Percentiles rank a stretch among this genome's conserved stretches.
Evolutionary conservation across 1,284 basidiomycete genomes (phyloP).

Genomic region (Thecaphora frezii): DNA sequence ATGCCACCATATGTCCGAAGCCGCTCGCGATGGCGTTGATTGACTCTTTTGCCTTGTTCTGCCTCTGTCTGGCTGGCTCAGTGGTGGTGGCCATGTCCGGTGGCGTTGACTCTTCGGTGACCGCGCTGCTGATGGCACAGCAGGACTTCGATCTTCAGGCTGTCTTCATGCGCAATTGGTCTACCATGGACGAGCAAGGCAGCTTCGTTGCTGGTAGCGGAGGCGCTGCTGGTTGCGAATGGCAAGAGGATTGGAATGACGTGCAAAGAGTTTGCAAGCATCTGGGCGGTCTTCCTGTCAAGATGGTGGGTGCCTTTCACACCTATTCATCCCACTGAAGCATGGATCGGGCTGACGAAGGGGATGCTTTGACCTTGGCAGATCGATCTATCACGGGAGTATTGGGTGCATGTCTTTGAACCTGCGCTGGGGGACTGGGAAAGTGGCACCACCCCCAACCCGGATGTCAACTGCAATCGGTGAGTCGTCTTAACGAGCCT

Average conservation of each 20-base stretch:
- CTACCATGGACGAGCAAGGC: slow-evolving; percentile 66
- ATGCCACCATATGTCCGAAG: neutral
- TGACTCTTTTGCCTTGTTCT: slow-evolving; percentile 1
- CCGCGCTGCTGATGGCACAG: slow-evolving; percentile 41
- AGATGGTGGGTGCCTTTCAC: slow-evolving; percentile 10
- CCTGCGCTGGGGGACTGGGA: slow-evolving; percentile 48
- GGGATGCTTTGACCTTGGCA: neutral
- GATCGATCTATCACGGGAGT: slow-evolving; percentile 43
- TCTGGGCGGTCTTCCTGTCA: slow-evolving; percentile 67
- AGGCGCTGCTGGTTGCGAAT: slow-evolving; percentile 72
- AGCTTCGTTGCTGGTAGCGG: slow-evolving; percentile 58
- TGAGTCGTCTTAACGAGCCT: slow-evolving; percentile 54
- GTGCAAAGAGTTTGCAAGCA: slow-evolving; percentile 76
- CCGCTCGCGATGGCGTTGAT: neutral
- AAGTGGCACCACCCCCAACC: slow-evolving; percentile 71
- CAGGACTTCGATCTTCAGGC: slow-evolving; percentile 70
- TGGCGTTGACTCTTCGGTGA: slow-evolving; percentile 80
- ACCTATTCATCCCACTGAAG: neutral
- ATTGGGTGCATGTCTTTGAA: slow-evolving; percentile 54
- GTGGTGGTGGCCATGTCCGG: slow-evolving; percentile 92
- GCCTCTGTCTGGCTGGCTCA: neutral
- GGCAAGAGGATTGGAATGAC: slow-evolving; percentile 93
- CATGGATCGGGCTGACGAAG: neutral
- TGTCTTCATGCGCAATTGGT: slow-evolving; percentile 94
- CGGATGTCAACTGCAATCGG: slow-evolving; percentile 91